Percentiles rank a stretch among this genome's conserved stretches.
Evolutionary conservation across 2,329 filamentous ascomycete genomes (phyloP).

Genomic region (Magnaporthiopsis incrustans): DNA sequence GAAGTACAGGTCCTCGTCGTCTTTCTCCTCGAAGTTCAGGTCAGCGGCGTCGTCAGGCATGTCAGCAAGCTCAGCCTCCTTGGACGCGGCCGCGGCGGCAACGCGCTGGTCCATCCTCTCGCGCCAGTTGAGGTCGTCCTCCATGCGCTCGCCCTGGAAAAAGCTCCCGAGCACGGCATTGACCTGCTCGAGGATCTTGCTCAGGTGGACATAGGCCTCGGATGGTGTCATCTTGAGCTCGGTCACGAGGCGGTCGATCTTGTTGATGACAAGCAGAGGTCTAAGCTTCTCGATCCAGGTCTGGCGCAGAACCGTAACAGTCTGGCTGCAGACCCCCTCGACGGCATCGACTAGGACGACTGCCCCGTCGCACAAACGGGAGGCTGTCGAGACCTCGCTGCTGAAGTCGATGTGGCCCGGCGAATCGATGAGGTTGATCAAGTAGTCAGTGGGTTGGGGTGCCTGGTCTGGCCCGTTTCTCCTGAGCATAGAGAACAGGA

Average conservation of each 20-base stretch:
- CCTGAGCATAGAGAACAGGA: constrained; percentile 88
- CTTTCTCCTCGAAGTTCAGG: constrained; percentile 74
- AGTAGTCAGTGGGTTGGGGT: constrained; percentile 75
- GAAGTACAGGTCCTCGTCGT: constrained; percentile 97
- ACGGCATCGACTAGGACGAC: constrained; percentile 93
- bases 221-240: constrained; percentile 88
- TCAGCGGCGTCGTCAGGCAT: constrained; percentile 47
- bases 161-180: constrained; percentile 97
- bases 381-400: constrained; percentile 94
- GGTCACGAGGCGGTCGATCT: constrained; percentile 90
- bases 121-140: constrained; percentile 93
- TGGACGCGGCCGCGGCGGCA: constrained; percentile 53
- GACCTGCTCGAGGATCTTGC: constrained; percentile 85
- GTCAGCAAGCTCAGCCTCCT: constrained; percentile 29
- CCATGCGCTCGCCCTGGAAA: constrained; percentile 97
- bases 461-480: constrained; percentile 58
- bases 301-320: constrained; percentile 90
- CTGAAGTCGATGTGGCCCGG: constrained; percentile 98
- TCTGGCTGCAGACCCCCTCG: constrained; percentile 97
- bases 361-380: constrained; percentile 86
- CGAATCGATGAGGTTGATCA: constrained; percentile 96
- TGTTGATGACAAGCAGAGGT: constrained; percentile 92
- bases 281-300: constrained; percentile 95
- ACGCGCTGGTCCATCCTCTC: constrained; percentile 85
- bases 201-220: constrained; percentile 85